Conservation (phyloP, 2,329 filamentous ascomycete genomes). For the Xylaria sp. region DNA sequence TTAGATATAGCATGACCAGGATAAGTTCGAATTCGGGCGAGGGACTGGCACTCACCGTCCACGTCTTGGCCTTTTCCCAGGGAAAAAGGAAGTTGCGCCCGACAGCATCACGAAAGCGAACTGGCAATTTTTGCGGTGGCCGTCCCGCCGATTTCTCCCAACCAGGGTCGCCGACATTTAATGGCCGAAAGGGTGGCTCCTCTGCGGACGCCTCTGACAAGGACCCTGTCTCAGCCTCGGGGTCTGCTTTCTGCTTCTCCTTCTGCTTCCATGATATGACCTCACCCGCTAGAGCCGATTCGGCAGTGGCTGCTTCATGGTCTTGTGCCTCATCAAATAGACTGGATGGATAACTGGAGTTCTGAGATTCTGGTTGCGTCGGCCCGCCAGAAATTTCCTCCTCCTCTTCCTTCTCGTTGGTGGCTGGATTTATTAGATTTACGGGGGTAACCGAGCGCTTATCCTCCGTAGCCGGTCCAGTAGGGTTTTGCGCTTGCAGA, state of each 20-base stretch:
- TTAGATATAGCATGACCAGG: not conserved
- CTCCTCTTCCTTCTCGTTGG: conserved; percentile 12
- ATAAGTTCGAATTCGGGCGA: not conserved
- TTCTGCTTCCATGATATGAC: conserved; percentile 32
- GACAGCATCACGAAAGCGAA: conserved; percentile 74
- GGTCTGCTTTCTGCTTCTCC: conserved; percentile 37
- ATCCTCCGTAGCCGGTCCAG: not conserved
- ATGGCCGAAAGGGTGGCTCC: conserved; percentile 35
- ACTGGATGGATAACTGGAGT: conserved; percentile 26
- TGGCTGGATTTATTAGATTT: conserved; percentile 5
- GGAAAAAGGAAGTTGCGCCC: conserved; percentile 74
- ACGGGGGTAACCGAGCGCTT: not conserved
- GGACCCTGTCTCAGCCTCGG: conserved; percentile 28
- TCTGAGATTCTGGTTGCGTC: conserved; percentile 17
- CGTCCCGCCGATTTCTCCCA: conserved; percentile 45
- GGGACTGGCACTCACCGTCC: conserved; percentile 60
- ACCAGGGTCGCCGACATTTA: conserved; percentile 40
- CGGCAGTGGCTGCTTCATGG: conserved; percentile 5
- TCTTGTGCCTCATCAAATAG: conserved; percentile 27
- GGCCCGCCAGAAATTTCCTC: conserved; percentile 1
- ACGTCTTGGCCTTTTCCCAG: conserved; percentile 72
- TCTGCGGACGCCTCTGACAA: conserved; percentile 14
- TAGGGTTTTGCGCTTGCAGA: conserved; percentile 8
- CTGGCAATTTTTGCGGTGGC: conserved; percentile 58
- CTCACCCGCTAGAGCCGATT: conserved; percentile 15